phyloP scores from a whole-genome alignment of 2,329 filamentous ascomycete genomes.

The Colletotrichum sp. region DNA sequence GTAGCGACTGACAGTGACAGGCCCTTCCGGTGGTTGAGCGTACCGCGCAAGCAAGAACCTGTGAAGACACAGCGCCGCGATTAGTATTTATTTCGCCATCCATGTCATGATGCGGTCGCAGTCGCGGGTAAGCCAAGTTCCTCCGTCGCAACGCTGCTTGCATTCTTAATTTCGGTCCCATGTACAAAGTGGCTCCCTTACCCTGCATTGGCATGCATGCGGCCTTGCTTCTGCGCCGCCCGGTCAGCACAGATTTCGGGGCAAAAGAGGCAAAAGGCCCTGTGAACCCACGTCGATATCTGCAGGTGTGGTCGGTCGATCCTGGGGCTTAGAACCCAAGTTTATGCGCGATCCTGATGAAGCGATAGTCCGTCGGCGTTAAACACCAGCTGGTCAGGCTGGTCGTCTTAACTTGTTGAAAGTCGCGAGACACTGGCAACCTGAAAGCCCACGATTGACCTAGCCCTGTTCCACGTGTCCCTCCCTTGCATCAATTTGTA shows the following conservation, averaged over 20 bases:
- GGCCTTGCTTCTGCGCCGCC: background rate
- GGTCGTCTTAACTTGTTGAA: background rate
- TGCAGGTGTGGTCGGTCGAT: background rate
- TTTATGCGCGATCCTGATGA: background rate
- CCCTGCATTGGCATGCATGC: background rate
- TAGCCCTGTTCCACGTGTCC: background rate
- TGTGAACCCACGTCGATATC: background rate
- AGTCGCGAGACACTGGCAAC: background rate
- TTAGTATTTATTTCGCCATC: conserved; percentile 1
- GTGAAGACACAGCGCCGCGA: background rate
- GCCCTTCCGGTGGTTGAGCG: background rate
- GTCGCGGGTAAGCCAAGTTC: background rate
- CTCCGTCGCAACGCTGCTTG: background rate
- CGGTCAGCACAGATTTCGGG: background rate
- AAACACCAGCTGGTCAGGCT: background rate
- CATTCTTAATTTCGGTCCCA: background rate
- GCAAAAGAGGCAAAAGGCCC: background rate
- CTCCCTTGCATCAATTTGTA: background rate
- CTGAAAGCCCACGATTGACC: background rate
- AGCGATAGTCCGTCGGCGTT: background rate
- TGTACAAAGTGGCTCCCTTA: background rate
- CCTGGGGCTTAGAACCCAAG: background rate
- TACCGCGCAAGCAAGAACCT: background rate
- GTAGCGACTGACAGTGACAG: background rate
- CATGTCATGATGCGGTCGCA: background rate